These are phyloP conservation scores for Prunus davidiana DNA, from an alignment of 306 rosid genomes.

Conservation along the genomic window DNA sequence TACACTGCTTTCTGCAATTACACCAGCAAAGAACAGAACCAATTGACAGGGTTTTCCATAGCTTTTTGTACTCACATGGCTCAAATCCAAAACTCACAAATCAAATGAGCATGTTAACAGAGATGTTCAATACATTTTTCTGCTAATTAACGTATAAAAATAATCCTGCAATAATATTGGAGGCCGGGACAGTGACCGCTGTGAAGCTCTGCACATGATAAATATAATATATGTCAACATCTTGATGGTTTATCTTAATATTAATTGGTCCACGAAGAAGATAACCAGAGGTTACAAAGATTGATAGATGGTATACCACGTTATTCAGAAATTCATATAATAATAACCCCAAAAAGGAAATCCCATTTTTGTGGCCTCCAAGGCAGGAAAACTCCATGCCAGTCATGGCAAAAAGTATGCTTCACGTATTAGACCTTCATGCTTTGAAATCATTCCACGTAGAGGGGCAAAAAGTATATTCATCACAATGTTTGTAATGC, in stretches of 20 bases:
- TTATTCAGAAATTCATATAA: neutral
- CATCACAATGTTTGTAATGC: neutral
- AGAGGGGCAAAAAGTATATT: neutral
- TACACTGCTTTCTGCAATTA: neutral
- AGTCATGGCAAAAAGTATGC: neutral
- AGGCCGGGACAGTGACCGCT: neutral
- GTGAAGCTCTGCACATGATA: neutral
- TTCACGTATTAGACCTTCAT: neutral
- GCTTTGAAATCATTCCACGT: neutral
- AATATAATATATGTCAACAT: conserved; percentile 4
- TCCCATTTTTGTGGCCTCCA: conserved; percentile 21
- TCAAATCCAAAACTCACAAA: neutral
- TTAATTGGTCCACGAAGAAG: neutral
- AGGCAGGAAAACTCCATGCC: conserved; percentile 23
- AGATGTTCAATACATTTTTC: neutral
- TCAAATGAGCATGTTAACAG: neutral
- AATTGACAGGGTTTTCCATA: neutral
- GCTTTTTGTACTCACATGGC: neutral
- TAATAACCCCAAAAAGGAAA: conserved; percentile 4
- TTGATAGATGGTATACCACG: neutral
- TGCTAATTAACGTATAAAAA: neutral
- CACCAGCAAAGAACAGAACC: too few species aligned
- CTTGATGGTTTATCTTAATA: neutral
- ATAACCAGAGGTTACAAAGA: neutral
- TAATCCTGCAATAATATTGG: neutral